These are phyloP conservation scores for Carex littledalei DNA, from an alignment of 176 grass and related monocot genomes.

Conservation along the genomic window DNA sequence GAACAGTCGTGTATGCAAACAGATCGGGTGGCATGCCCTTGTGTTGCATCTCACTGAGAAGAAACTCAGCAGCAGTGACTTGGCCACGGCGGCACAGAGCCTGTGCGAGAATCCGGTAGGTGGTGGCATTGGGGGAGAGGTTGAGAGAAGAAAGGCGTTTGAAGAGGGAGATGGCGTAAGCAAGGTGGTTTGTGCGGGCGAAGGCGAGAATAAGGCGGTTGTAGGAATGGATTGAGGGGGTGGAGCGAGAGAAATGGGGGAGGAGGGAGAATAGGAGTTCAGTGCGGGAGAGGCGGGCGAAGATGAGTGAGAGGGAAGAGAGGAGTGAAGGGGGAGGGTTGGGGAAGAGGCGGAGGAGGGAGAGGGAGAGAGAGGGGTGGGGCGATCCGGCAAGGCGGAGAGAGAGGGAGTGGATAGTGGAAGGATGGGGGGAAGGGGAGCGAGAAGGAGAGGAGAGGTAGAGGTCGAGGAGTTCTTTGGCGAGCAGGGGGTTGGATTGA, in stretches of 20 bases:
- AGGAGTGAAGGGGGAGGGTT: constrained; percentile 45
- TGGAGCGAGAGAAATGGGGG: constrained; percentile 31
- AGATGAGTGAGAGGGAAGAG: constrained; percentile 40
- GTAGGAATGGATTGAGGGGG: constrained; percentile 53
- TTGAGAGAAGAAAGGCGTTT: constrained; percentile 40
- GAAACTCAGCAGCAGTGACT: constrained; percentile 36
- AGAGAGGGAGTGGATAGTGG: constrained; percentile 39
- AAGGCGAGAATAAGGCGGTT: constrained; percentile 66
- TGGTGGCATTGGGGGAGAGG: constrained; percentile 42
- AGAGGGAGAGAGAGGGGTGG: constrained; percentile 46
- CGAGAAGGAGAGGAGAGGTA: constrained; percentile 39
- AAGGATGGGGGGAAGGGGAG: constrained; percentile 28
- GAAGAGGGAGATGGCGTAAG: constrained; percentile 54
- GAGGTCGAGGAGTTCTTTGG: constrained; percentile 49
- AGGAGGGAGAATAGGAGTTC: constrained; percentile 43
- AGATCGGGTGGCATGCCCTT: constrained; percentile 53
- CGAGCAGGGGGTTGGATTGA: constrained; percentile 56
- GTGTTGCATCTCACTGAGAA: constrained; percentile 84
- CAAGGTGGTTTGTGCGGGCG: constrained; percentile 45
- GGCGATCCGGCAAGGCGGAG: constrained; percentile 40
- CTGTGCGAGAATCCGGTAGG: constrained; percentile 63
- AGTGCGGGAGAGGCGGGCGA: constrained; percentile 38
- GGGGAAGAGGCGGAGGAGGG: constrained; percentile 38
- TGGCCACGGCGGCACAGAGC: constrained; percentile 52
- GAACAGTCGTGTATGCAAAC: constrained; percentile 49